These are phyloP conservation scores for Daldinia childiae DNA, from an alignment of 495 filamentous ascomycete species.

Conservation along the genomic window DNA sequence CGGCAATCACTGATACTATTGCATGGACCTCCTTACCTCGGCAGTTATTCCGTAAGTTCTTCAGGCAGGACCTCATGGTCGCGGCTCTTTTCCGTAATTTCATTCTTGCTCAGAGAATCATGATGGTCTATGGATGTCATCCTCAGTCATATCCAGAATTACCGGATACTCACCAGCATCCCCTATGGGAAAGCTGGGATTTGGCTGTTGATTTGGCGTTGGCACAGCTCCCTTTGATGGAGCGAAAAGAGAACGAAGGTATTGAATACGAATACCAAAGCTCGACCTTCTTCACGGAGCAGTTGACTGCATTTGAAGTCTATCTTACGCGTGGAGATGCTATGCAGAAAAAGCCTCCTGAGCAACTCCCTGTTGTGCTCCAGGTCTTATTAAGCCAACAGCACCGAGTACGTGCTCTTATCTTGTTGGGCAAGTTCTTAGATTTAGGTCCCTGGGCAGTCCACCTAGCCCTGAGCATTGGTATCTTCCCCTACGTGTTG, in stretches of 20 bases:
- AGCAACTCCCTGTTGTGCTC: conserved; percentile 94
- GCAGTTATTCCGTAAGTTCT: conserved; percentile 93
- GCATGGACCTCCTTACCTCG: conserved; percentile 95
- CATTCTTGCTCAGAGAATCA: conserved; percentile 90
- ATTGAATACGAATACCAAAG: conserved; percentile 90
- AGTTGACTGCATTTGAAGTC: conserved; percentile 96
- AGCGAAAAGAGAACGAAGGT: conserved; percentile 73
- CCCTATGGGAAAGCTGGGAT: conserved; percentile 98
- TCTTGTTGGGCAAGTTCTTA: conserved; percentile 91
- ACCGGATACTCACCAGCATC: conserved; percentile 90
- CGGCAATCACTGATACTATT: conserved; percentile 98
- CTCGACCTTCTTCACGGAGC: conserved; percentile 95
- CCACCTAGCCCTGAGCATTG: conserved; percentile 93
- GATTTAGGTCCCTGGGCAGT: conserved; percentile 98
- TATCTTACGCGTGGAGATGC: conserved; percentile 89
- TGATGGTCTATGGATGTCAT: conserved; percentile 94
- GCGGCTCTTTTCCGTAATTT: conserved; percentile 97
- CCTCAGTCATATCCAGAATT: conserved; percentile 89
- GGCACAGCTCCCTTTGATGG: conserved; percentile 86
- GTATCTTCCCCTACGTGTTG: conserved; percentile 97
- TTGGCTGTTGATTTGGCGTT: conserved; percentile 95
- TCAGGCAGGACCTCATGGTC: conserved; percentile 98
- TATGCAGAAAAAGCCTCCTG: conserved; percentile 82
- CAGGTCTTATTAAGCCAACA: conserved; percentile 96
- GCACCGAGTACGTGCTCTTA: conserved; percentile 90